Base-by-base conservation (phyloP, 352 stramenopile species). In the Globisporangium paddicum region DNA sequence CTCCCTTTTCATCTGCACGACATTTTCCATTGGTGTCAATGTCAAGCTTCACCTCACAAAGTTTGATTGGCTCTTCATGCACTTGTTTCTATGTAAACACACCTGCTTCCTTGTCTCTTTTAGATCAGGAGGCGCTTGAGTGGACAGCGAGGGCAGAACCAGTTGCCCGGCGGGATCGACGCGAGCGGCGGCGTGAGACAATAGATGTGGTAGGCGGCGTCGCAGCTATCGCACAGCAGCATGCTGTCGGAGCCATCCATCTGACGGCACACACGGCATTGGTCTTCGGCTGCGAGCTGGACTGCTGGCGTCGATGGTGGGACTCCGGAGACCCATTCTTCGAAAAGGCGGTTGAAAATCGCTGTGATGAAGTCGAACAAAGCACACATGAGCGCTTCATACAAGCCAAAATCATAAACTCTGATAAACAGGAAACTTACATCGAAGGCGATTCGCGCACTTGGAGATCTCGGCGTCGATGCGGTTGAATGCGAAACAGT, bases 401-500 rank as follows among this genome's bases (percentile, higher is more conserved):
- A 32, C 19, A 47, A n/a, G 28, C 23, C 19, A 42, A 7, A 8
- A 58, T 30, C 25, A 21, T 25, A 23, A 52, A 52, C 26, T 49
- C 2, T 14, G 38, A 55, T 16, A 26, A 37, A 34, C 44, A 19
- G 16, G 14, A 48, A 23, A 88, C 79, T 63, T 79, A 90, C 82
- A 94, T 67, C 82, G 74, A 2, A 93, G 68, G 14, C 83, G 82
- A 48, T 87, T 87, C 8, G 86, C 83, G 52, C 68, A 84, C 57
- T 83, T 85, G 64, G 83, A 91, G 53, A 95, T 93, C 51, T 92
- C 83, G 5, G 83, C 75, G 44, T 92, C 74, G 23, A 89, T 45
- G 30, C 78, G 77, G 42, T 95, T 95, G 62, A 91, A 95, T 19
- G 72, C 74, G 56, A 94, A 93, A 60, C 86, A 94, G 58, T 95